A percentile compares a stretch with the other conserved stretches of the same genome.
These are phyloP conservation scores for Candida tropicalis DNA, from an alignment of 1,139 yeast species.

Conservation along the genomic window DNA sequence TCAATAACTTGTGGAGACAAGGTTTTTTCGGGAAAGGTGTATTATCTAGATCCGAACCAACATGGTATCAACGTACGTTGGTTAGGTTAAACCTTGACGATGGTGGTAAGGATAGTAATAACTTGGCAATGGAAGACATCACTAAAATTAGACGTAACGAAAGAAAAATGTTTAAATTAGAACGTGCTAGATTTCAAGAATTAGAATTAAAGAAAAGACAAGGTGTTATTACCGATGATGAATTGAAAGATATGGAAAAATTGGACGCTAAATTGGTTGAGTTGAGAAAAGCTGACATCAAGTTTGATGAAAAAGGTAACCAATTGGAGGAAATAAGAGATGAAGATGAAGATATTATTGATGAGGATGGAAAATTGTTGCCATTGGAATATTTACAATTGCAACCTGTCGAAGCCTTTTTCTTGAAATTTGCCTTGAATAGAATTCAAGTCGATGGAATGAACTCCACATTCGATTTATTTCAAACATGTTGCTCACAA, in stretches of 20 bases:
- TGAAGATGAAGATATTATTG: conserved; percentile 19
- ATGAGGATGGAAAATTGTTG: conserved; percentile 43
- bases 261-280: conserved; percentile 28
- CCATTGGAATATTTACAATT: conserved; percentile 68
- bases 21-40: conserved; percentile 97
- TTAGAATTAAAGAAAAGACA: conserved; percentile 34
- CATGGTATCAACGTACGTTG: conserved; percentile 72
- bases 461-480: conserved; percentile 26
- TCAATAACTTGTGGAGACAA: conserved; percentile 70
- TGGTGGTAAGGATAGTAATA: conserved; percentile 33
- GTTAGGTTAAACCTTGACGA: conserved; percentile 44
- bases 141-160: conserved; percentile 74
- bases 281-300: conserved; percentile 21
- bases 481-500: conserved; percentile 26
- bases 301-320: conserved; percentile 16
- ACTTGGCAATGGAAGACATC: conserved; percentile 66
- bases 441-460: conserved; percentile 28
- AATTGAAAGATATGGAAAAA: conserved; percentile 27
- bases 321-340: conserved; percentile 7
- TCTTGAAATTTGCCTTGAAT: conserved; percentile 56
- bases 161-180: conserved; percentile 69
- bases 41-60: conserved; percentile 87
- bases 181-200: conserved; percentile 43
- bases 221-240: conserved; percentile 26
- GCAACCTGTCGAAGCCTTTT: conserved; percentile 76